Conservation (phyloP, 306 rosid species). For the cucumber (Cucumis sativus) region DNA sequence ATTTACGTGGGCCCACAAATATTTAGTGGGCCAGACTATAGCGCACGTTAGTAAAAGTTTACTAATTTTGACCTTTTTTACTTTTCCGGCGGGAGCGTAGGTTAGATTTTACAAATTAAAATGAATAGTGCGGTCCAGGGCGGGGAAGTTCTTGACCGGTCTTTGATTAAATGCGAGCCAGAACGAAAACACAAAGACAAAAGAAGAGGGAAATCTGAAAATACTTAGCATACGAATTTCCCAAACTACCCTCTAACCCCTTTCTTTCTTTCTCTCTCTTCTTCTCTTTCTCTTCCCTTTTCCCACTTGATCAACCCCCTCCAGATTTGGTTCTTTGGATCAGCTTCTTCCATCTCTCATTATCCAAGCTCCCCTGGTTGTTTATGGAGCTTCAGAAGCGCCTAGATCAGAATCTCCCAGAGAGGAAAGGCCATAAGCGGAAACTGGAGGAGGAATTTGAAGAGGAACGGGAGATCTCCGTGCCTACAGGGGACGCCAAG, state of each 20-base stretch:
- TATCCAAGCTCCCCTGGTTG: conserved; percentile 15
- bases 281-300: background rate
- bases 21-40: conserved; percentile 13
- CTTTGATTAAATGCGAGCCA: conserved; percentile 11
- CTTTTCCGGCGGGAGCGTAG: conserved; percentile 18
- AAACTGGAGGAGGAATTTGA: conserved; percentile 66
- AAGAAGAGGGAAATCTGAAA: background rate
- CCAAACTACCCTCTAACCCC: conserved; percentile 30
- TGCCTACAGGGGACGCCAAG: conserved; percentile 53
- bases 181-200: background rate
- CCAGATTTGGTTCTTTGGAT: conserved; percentile 8
- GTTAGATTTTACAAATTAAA: conserved; percentile 1
- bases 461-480: conserved; percentile 53
- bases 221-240: background rate
- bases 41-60: conserved; percentile 8
- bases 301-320: conserved; percentile 6
- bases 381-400: conserved; percentile 65
- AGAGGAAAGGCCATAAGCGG: conserved; percentile 91
- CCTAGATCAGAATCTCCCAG: conserved; percentile 49
- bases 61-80: background rate
- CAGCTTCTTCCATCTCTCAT: conserved; percentile 12
- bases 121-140: background rate
- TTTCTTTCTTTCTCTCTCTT: background rate
- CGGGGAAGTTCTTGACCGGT: conserved; percentile 21
- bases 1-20: conserved; percentile 9